Conservation (phyloP, 2,329 filamentous ascomycete species). For the Aspergillus quadricinctus region DNA sequence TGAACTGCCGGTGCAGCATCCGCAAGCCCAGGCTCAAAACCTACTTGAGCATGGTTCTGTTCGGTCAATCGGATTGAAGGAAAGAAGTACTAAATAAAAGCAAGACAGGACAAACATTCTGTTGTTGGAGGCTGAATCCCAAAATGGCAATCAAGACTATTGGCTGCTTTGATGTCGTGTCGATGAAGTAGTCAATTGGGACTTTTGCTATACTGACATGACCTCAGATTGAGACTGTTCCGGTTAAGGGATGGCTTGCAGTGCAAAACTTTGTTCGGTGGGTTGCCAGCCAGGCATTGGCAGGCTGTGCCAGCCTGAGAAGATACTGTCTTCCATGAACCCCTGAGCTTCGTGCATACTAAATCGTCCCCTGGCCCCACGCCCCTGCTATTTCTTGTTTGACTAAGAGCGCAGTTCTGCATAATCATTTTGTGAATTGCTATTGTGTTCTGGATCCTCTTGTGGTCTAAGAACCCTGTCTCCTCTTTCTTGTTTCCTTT, state of each 20-base stretch:
- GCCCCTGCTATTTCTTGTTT: slow-evolving; percentile 6
- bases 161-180: slow-evolving; percentile 1
- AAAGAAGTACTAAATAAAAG: neutral
- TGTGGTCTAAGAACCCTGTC: neutral
- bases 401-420: slow-evolving; percentile 1
- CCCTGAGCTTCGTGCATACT: slow-evolving; percentile 21
- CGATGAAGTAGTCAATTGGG: neutral
- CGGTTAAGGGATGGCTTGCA: slow-evolving; percentile 6
- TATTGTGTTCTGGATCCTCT: neutral
- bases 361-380: slow-evolving; percentile 10
- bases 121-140: neutral
- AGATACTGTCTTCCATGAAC: slow-evolving; percentile 9
- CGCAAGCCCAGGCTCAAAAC: neutral
- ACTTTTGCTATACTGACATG: neutral
- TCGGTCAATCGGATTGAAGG: neutral
- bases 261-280: slow-evolving; percentile 4
- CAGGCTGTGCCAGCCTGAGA: slow-evolving; percentile 2
- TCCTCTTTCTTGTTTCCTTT: neutral
- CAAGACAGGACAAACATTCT: neutral
- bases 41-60: neutral
- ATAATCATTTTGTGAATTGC: neutral
- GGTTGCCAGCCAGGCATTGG: slow-evolving; percentile 5
- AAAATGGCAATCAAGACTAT: neutral
- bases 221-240: slow-evolving; percentile 6
- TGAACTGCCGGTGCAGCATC: neutral